Evolutionary conservation across 257 asterid species (phyloP).

Genomic region (Prunella vulgaris): DNA sequence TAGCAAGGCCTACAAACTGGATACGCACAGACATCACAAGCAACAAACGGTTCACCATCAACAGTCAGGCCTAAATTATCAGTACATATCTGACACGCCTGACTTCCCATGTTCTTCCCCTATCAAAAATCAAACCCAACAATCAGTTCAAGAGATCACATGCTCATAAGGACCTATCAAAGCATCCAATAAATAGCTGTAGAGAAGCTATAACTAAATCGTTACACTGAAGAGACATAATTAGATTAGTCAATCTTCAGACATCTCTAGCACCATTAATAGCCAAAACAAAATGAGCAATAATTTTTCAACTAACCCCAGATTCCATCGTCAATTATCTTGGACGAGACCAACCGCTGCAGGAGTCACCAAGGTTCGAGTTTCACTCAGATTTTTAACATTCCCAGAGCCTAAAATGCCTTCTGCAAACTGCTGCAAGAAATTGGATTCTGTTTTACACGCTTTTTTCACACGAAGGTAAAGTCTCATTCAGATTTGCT

Average conservation of each 20-base stretch:
- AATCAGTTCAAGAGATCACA: conserved; percentile 9
- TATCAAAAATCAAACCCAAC: conserved; percentile 22
- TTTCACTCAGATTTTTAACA: conserved; percentile 37
- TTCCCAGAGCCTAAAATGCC: conserved; percentile 26
- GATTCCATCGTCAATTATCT: conserved; percentile 47
- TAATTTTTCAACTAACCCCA: conserved; percentile 43
- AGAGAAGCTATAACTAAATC: not conserved
- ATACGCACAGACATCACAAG: conserved; percentile 77
- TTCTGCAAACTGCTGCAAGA: conserved; percentile 10
- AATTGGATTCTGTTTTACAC: not conserved
- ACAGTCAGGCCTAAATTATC: conserved; percentile 69
- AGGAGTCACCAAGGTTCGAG: conserved; percentile 15
- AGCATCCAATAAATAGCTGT: not conserved
- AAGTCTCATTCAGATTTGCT: conserved; percentile 2
- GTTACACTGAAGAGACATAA: not conserved
- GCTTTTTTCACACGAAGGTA: not conserved
- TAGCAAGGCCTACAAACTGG: conserved; percentile 92
- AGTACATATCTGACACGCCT: conserved; percentile 86
- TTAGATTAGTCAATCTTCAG: not conserved
- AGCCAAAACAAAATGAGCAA: not conserved
- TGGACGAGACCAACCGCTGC: conserved; percentile 19
- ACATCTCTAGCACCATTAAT: not conserved
- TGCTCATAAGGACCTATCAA: not conserved
- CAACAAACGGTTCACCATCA: conserved; percentile 76
- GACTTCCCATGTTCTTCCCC: conserved; percentile 67